phyloP scores from a whole-genome alignment of 176 grass and related monocot species.

The Pontederia crassipes region DNA sequence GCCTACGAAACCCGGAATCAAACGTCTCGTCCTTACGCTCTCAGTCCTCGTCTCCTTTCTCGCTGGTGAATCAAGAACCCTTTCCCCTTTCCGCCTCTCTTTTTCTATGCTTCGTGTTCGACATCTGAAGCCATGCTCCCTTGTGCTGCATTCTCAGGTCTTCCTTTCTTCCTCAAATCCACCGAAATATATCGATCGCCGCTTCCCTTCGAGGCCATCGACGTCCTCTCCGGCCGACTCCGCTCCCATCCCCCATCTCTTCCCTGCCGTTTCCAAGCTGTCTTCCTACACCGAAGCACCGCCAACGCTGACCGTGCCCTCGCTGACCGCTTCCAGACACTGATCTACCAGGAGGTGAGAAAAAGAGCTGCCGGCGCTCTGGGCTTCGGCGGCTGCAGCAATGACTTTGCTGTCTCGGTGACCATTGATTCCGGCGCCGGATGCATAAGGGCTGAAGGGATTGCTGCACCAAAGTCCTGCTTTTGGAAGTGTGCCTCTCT shows the following conservation, averaged over 20 bases:
- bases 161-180: slow-evolving; percentile 73
- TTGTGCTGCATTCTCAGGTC: slow-evolving; percentile 17
- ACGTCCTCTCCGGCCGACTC: slow-evolving; percentile 44
- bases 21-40: slow-evolving; percentile 56
- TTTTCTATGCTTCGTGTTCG: neutral
- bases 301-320: slow-evolving; percentile 17
- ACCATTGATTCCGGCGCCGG: slow-evolving; percentile 31
- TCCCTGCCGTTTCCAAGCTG: slow-evolving; percentile 44
- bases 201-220: slow-evolving; percentile 69
- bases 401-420: slow-evolving; percentile 45
- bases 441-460: slow-evolving; percentile 23
- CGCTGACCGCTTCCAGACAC: slow-evolving; percentile 22
- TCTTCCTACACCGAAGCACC: slow-evolving; percentile 34
- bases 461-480: slow-evolving; percentile 2
- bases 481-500: slow-evolving; percentile 40
- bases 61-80: slow-evolving; percentile 23
- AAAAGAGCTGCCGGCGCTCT: neutral
- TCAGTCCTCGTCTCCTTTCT: slow-evolving; percentile 73
- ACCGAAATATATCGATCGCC: slow-evolving; percentile 80
- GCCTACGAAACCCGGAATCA: slow-evolving; percentile 44
- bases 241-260: slow-evolving; percentile 44
- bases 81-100: neutral
- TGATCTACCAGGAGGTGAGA: slow-evolving; percentile 39
- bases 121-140: neutral
- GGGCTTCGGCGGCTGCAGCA: slow-evolving; percentile 13